A percentile compares a stretch with the other conserved stretches of the same genome.
These are phyloP conservation scores for Rhodotorula sphaerocarpa DNA, from an alignment of 768 basidiomycete species.

Conservation along the genomic window DNA sequence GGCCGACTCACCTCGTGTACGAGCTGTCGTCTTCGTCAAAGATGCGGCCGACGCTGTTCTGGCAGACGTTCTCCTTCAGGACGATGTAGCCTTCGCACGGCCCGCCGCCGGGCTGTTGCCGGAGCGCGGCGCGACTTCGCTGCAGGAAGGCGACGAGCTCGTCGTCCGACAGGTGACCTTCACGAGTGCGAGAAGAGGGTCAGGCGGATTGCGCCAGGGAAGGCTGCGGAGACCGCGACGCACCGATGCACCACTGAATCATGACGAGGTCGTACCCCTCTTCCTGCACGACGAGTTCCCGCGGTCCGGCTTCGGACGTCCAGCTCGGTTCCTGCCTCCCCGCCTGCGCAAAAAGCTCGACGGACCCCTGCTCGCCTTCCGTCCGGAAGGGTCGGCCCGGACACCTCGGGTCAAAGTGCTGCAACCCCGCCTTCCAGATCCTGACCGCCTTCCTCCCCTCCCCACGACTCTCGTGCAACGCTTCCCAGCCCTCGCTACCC, in stretches of 20 bases:
- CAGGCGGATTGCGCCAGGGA: background rate
- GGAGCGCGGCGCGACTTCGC: slow-evolving; percentile 56
- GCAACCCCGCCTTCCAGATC: slow-evolving; percentile 69
- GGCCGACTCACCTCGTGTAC: slow-evolving; percentile 77
- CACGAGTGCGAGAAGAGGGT: too few relatives aligned
- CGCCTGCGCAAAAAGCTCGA: slow-evolving; percentile 56
- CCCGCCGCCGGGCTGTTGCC: slow-evolving; percentile 37
- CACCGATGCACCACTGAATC: slow-evolving; percentile 94
- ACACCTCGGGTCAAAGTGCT: slow-evolving; percentile 65
- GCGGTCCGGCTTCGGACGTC: slow-evolving; percentile 20
- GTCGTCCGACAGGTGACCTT: slow-evolving; percentile 58
- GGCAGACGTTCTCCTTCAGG: slow-evolving; percentile 74
- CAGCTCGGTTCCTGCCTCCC: slow-evolving; percentile 53
- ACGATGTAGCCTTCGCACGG: slow-evolving; percentile 52
- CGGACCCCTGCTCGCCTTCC: slow-evolving; percentile 19
- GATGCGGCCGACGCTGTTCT: slow-evolving; percentile 51
- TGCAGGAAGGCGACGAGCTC: slow-evolving; percentile 72
- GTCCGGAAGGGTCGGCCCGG: slow-evolving; percentile 35
- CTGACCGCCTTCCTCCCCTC: slow-evolving; percentile 59
- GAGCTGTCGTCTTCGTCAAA: slow-evolving; percentile 86
- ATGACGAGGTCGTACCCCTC: slow-evolving; percentile 78
- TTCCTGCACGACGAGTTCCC: slow-evolving; percentile 35
- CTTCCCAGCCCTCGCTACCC: slow-evolving; percentile 41
- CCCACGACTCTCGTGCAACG: background rate
- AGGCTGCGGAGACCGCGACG: slow-evolving; percentile 12